Percentiles rank a stretch among this genome's conserved stretches.
Evolutionary conservation across 768 basidiomycete species (phyloP).

Genomic region (Termitomyces sp.): DNA sequence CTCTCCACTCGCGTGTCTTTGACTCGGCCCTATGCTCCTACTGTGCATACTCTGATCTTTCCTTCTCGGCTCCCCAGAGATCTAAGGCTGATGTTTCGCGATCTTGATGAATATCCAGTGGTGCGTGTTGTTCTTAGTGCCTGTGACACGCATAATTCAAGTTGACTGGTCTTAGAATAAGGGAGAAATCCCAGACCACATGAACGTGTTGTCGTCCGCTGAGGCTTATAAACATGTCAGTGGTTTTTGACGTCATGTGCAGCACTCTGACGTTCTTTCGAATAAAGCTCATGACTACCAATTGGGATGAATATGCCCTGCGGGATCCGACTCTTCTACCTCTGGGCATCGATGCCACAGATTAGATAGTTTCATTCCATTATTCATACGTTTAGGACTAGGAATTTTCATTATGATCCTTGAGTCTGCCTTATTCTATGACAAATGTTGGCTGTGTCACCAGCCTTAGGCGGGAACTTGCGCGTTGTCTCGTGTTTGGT

Average conservation of each 20-base stretch:
- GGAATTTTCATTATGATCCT: neutral
- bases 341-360: slow-evolving; percentile 36
- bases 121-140: slow-evolving; percentile 31
- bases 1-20: slow-evolving; percentile 46
- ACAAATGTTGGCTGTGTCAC: neutral
- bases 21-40: slow-evolving; percentile 61
- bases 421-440: neutral
- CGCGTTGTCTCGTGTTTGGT: slow-evolving; percentile 34
- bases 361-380: neutral
- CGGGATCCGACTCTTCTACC: slow-evolving; percentile 52
- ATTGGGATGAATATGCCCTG: slow-evolving; percentile 44
- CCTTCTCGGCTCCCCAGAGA: slow-evolving; percentile 75
- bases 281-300: slow-evolving; percentile 42
- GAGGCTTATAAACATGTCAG: slow-evolving; percentile 61
- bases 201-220: slow-evolving; percentile 33
- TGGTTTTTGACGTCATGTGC: slow-evolving; percentile 4
- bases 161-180: slow-evolving; percentile 33
- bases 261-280: neutral
- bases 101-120: slow-evolving; percentile 56
- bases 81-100: slow-evolving; percentile 59
- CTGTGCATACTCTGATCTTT: slow-evolving; percentile 66
- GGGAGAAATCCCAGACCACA: slow-evolving; percentile 25
- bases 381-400: neutral
- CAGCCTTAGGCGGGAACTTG: no score
- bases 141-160: neutral